These are phyloP conservation scores for Leccinellum rugosiceps DNA, from an alignment of 768 basidiomycete genomes.

Conservation along the genomic window DNA sequence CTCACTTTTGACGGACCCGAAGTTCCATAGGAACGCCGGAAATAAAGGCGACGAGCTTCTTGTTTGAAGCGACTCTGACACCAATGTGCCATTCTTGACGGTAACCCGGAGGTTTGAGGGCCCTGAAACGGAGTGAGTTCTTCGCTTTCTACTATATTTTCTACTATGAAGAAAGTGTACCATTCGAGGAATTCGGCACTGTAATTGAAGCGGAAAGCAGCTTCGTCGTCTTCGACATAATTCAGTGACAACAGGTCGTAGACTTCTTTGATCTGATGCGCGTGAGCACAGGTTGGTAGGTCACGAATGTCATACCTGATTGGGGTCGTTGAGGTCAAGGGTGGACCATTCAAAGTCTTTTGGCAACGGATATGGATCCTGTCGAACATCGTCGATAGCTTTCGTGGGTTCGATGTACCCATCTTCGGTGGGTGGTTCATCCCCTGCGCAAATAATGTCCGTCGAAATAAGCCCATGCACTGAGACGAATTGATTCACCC, in stretches of 20 bases:
- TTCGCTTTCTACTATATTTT: background rate
- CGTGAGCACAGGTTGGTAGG: background rate
- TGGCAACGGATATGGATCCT: constrained; percentile 85
- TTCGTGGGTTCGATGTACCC: constrained; percentile 87
- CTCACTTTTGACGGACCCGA: constrained; percentile 82
- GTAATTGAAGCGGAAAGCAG: constrained; percentile 96
- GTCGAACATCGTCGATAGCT: constrained; percentile 73
- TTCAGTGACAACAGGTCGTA: constrained; percentile 88
- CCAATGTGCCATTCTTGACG: constrained; percentile 94
- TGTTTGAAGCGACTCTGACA: constrained; percentile 85
- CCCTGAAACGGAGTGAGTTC: constrained; percentile 49
- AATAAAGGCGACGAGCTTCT: constrained; percentile 96
- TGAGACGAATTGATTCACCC: constrained; percentile 39
- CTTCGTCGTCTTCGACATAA: constrained; percentile 96
- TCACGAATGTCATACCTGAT: constrained; percentile 52
- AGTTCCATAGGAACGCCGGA: constrained; percentile 86
- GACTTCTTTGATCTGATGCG: constrained; percentile 76
- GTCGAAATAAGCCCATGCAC: background rate
- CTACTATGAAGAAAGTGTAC: constrained; percentile 37
- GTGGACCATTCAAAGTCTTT: constrained; percentile 91
- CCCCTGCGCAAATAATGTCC: constrained; percentile 40
- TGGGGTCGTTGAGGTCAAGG: constrained; percentile 73
- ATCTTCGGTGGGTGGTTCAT: constrained; percentile 65
- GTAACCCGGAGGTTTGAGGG: constrained; percentile 91
- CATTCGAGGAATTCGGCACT: constrained; percentile 92